Percentiles rank a stretch among this genome's conserved stretches.
These are phyloP conservation scores for Candida awuae DNA, from an alignment of 805 yeast species.

Conservation along the genomic window DNA sequence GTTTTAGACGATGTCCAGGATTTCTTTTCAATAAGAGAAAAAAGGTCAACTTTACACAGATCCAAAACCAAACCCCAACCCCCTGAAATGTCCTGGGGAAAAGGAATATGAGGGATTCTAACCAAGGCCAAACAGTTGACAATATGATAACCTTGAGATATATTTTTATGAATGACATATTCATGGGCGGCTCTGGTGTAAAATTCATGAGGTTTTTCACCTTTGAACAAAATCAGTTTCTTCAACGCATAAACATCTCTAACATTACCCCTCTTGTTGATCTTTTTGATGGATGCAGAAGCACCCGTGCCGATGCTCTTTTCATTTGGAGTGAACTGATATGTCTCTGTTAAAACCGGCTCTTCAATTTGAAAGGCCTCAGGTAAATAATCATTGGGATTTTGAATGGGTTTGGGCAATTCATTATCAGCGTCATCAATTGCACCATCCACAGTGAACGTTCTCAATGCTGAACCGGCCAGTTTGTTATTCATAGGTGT, in stretches of 20 bases:
- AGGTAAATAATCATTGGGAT: slow-evolving; percentile 65
- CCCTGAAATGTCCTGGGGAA: slow-evolving; percentile 44
- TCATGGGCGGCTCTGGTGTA: slow-evolving; percentile 66
- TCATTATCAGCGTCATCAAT: slow-evolving; percentile 36
- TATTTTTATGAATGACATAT: slow-evolving; percentile 52
- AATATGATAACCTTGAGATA: slow-evolving; percentile 53
- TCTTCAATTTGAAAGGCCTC: slow-evolving; percentile 44
- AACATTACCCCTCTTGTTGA: slow-evolving; percentile 27
- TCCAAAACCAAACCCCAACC: slow-evolving; percentile 82
- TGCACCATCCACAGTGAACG: slow-evolving; percentile 10
- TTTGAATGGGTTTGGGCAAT: slow-evolving; percentile 57
- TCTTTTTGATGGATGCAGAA: slow-evolving; percentile 56
- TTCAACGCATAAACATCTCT: slow-evolving; percentile 55
- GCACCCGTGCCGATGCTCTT: slow-evolving; percentile 68
- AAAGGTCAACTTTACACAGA: slow-evolving; percentile 52
- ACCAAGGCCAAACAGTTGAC: slow-evolving; percentile 51
- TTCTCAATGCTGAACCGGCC: slow-evolving; percentile 20
- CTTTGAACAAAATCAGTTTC: slow-evolving; percentile 52
- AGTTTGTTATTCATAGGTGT: too few species aligned
- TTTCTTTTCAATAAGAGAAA: slow-evolving; percentile 47
- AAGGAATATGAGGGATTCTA: slow-evolving; percentile 51
- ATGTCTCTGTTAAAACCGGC: slow-evolving; percentile 49
- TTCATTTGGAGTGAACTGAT: slow-evolving; percentile 38
- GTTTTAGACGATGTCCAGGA: slow-evolving; percentile 51
- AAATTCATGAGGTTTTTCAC: slow-evolving; percentile 65